Evolutionary conservation across 305 asterid genomes (phyloP).

Genomic region (Solanum aculeatissimum): DNA sequence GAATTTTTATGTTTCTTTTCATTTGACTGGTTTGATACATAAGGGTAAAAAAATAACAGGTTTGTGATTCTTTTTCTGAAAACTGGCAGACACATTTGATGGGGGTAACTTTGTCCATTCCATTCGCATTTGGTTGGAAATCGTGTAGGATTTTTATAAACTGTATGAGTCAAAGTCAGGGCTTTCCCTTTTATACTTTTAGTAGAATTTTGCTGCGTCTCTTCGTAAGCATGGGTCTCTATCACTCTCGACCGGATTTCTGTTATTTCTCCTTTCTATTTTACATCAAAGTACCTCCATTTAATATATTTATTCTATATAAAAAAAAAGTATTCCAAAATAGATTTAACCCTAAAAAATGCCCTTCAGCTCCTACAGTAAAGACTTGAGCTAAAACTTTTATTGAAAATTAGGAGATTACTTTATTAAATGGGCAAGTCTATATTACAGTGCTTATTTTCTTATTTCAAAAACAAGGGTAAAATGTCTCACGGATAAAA

Average conservation of each 20-base stretch:
- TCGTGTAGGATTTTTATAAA: neutral
- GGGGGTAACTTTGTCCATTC: conserved; percentile 23
- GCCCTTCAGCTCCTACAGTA: too few species aligned
- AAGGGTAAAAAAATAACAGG: neutral
- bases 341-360: too few species aligned
- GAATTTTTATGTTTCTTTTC: neutral
- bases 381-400: too few species aligned
- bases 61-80: neutral
- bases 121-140: neutral
- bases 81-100: conserved; percentile 12
- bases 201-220: conserved; percentile 35
- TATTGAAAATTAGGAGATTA: too few species aligned
- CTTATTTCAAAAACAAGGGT: too few species aligned
- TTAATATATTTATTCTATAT: too few species aligned
- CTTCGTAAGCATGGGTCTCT: conserved; percentile 30
- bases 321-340: too few species aligned
- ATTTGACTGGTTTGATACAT: neutral
- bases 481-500: too few species aligned
- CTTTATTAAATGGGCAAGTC: too few species aligned
- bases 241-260: conserved; percentile 4
- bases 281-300: neutral
- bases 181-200: conserved; percentile 18
- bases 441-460: too few species aligned
- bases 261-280: neutral
- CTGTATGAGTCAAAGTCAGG: conserved; percentile 30